phyloP scores from a whole-genome alignment of 2,329 filamentous ascomycete genomes.

The Xylariaceae sp. region DNA sequence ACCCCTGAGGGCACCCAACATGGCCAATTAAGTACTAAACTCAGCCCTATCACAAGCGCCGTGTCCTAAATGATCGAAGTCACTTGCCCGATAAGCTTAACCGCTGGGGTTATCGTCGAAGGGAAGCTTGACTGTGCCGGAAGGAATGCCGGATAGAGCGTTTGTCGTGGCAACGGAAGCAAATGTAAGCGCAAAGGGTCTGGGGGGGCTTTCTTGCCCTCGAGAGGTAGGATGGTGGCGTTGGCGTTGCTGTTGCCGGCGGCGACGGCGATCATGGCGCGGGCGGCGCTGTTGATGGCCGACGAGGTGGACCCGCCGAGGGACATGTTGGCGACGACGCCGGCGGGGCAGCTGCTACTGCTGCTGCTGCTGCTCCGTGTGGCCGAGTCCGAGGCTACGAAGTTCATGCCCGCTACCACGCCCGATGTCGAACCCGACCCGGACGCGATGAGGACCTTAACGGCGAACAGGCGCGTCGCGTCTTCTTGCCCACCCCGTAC shows the following conservation, averaged over 20 bases:
- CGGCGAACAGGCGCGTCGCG: slow-evolving; percentile 33
- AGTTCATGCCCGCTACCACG: slow-evolving; percentile 33
- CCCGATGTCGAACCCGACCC: slow-evolving; percentile 26
- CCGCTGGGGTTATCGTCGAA: slow-evolving; percentile 29
- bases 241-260: slow-evolving; percentile 47
- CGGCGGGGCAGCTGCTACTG: slow-evolving; percentile 32
- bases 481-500: slow-evolving; percentile 43
- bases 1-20: no score
- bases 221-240: slow-evolving; percentile 38
- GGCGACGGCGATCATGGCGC: slow-evolving; percentile 43
- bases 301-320: slow-evolving; percentile 42
- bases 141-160: slow-evolving; percentile 33
- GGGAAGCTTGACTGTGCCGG: slow-evolving; percentile 32
- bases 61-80: neutral
- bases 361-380: slow-evolving; percentile 35
- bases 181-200: slow-evolving; percentile 39
- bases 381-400: slow-evolving; percentile 41
- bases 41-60: neutral
- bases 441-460: slow-evolving; percentile 40
- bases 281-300: slow-evolving; percentile 46
- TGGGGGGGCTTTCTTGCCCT: slow-evolving; percentile 36
- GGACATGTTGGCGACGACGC: slow-evolving; percentile 51
- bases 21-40: no score
- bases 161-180: slow-evolving; percentile 35
- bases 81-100: slow-evolving; percentile 1